Evolutionary conservation across 805 yeast species (phyloP), one percentile per base, ranked within the genome.

Genomic region (Ogataea pini): DNA sequence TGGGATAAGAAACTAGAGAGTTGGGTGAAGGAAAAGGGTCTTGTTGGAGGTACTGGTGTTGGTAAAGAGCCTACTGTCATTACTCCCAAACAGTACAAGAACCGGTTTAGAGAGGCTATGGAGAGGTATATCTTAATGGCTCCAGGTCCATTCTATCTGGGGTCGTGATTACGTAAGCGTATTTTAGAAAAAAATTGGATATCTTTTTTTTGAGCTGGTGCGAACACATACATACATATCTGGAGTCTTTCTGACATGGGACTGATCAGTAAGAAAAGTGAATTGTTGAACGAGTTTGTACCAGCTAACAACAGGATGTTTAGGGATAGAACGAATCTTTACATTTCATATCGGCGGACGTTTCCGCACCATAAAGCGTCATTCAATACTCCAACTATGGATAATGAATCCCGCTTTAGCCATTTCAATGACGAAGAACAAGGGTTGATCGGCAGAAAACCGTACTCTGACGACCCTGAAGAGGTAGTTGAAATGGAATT

Each of bases 1-100:
- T 94, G 99, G 99, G 99, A 94, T 61, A 94, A 94, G 68, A 94
- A 91, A 67, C 80, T 94, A 22, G 99, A 94, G 65, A 90, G 96
- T 64, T 94, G 99, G 99, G 99, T 94, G 31, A 94, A 94, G 64
- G 99, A 96, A 48, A 86, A 89, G 59, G 91, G 92, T 1, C 72
- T 94, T 31, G 96, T 92, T 36, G 90, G 90, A 4, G 68, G 69
- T 29, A 83, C 87, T 1, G 88, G 89, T 32, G 86, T 86, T 44
- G 88, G 89, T 1, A 92, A 88, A 59, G 96, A 88, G 55, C 99
- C 99, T 0, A 94, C 99, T 0, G 96, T 94, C 25, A 92, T 94
- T 7, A 92, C 99, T 0, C 99, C 99, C 1, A 82, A 90, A 59
- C 99, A 94, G 68, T 94, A 94, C 67, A 86, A 95, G 58, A 89